These are phyloP conservation scores for Alternaria sp. DNA, from an alignment of 2,329 filamentous ascomycete genomes.

Conservation along the genomic window DNA sequence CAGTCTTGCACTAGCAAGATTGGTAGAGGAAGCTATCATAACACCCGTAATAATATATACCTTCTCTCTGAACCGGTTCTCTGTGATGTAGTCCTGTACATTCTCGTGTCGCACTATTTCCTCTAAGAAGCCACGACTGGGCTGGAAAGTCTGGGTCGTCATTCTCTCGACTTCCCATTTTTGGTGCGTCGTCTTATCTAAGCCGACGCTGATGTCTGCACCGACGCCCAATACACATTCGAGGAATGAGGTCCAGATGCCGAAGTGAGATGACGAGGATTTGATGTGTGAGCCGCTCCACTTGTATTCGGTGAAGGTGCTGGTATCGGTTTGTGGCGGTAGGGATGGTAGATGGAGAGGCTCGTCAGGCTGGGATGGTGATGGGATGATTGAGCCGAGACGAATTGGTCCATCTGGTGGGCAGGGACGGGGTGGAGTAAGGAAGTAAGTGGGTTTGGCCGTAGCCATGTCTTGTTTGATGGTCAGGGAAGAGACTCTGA, in stretches of 20 bases:
- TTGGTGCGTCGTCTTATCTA: not conserved
- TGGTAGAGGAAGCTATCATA: slow-evolving; percentile 12
- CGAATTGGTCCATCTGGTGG: slow-evolving; percentile 15
- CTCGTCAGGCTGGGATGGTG: slow-evolving; percentile 16
- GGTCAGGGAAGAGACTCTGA: not conserved
- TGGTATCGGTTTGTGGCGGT: not conserved
- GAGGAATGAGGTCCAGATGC: slow-evolving; percentile 22
- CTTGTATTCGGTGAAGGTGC: not conserved
- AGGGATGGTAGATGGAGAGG: not conserved
- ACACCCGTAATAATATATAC: slow-evolving; percentile 20
- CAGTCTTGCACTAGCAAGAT: not conserved
- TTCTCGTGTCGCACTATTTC: not conserved
- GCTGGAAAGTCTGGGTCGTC: not conserved
- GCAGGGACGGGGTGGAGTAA: slow-evolving; percentile 2
- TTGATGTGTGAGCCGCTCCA: slow-evolving; percentile 7
- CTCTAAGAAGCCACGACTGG: not conserved
- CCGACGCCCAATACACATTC: slow-evolving; percentile 16
- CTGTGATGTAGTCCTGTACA: slow-evolving; percentile 8
- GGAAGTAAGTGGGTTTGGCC: slow-evolving; percentile 1
- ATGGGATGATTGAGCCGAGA: slow-evolving; percentile 19
- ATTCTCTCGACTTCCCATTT: not conserved
- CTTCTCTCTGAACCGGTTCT: slow-evolving; percentile 13
- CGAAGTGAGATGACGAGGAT: slow-evolving; percentile 6
- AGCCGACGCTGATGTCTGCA: not conserved
- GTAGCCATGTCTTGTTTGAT: not conserved